Evolutionary conservation across 2,329 filamentous ascomycete genomes (phyloP).

Genomic region (Colletotrichum trifolii): DNA sequence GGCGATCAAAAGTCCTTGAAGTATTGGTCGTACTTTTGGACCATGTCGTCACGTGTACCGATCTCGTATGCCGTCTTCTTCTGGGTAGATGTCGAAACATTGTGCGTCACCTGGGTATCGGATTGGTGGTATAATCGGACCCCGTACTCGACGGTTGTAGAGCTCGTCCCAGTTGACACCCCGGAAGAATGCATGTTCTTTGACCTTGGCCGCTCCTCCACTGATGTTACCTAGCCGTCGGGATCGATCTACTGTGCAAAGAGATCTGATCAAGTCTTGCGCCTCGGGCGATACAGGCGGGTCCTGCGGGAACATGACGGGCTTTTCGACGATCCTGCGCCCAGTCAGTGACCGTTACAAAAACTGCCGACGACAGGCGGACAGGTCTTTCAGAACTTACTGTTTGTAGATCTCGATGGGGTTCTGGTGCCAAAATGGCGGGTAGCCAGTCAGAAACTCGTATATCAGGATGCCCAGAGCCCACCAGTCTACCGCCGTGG

Average conservation of each 20-base stretch:
- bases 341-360: slow-evolving; percentile 11
- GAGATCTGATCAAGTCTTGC: slow-evolving; percentile 78
- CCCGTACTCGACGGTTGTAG: slow-evolving; percentile 70
- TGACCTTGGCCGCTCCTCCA: slow-evolving; percentile 78
- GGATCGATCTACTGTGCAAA: slow-evolving; percentile 84
- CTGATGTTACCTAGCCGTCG: slow-evolving; percentile 82
- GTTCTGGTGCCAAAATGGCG: slow-evolving; percentile 88
- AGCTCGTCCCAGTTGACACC: slow-evolving; percentile 80
- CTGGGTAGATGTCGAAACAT: slow-evolving; percentile 87
- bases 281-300: slow-evolving; percentile 73
- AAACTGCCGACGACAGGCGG: neutral
- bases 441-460: slow-evolving; percentile 86
- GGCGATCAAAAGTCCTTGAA: slow-evolving; percentile 75
- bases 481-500: slow-evolving; percentile 87
- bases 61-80: slow-evolving; percentile 74
- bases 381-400: slow-evolving; percentile 51
- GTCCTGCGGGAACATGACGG: slow-evolving; percentile 78
- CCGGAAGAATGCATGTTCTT: slow-evolving; percentile 80
- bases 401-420: slow-evolving; percentile 89
- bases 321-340: slow-evolving; percentile 80
- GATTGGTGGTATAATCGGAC: slow-evolving; percentile 81
- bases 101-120: slow-evolving; percentile 78
- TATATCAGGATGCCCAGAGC: slow-evolving; percentile 86
- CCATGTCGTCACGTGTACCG: slow-evolving; percentile 77
- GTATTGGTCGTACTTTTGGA: slow-evolving; percentile 73